Evolutionary conservation across 768 basidiomycete species (phyloP), one percentile per base, ranked within the genome.

Genomic region (Lepiota venenata): DNA sequence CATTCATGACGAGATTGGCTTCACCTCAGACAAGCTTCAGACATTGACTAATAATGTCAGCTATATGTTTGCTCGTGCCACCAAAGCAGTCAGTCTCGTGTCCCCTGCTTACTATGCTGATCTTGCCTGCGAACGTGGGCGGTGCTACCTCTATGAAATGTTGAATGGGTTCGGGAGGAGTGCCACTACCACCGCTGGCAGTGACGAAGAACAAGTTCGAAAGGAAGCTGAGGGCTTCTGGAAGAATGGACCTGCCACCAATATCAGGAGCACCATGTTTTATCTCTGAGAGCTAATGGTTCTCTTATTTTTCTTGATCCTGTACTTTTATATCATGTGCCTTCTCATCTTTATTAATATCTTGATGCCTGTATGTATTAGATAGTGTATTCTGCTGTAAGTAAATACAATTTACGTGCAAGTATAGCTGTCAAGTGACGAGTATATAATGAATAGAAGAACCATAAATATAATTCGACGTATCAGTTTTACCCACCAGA

Each of bases 71-170:
- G 88, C 87, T 4, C 85, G 92, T 14, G 91, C 92, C 2, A 94
- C 93, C 2, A 88, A 91, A 60, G 87, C 91, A 0, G 93, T 94
- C 47, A 90, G 88, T 63, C 75, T 93, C 18, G 80, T 84, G 10
- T 89, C 91, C 0, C 85, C 91, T 0, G 90, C 90, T 0, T 91
- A 91, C 65, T 91, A 91, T 59, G 87, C 88, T 11, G 89, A 92
- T 66, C 74, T 92, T 51, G 75, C 77, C 5, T 80, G 80, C 56
- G 80, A 81, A 60, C 69, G 80, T 15, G 91, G 88, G 0, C 74
- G 91, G 22, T 86, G 80, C 63, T 93, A 91, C 62, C 62, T 93
- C 16, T 84, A 91, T 63, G 81, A 80, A n/a, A 78, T 91, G 21
- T 68, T 93, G 56, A 80, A 78, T 52, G 83, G 84, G 20, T 47